Conservation (phyloP, 129 eudicot species). For the Logfia minima region DNA sequence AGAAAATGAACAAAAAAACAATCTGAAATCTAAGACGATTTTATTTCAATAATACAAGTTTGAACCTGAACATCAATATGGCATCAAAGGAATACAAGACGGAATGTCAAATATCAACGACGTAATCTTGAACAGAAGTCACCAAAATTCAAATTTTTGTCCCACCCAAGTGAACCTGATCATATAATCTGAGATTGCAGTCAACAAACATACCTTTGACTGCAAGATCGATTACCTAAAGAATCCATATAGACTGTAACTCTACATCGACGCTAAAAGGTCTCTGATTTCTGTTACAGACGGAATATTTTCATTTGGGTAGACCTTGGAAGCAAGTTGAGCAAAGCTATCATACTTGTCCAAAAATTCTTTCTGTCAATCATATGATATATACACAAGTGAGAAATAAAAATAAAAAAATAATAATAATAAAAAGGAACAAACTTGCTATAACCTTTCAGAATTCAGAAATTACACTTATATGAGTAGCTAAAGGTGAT, state of each 20-base stretch:
- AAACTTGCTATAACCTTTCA: not conserved
- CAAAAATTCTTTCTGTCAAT: slow-evolving; percentile 77
- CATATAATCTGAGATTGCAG: not conserved
- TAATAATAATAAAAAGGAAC: no score
- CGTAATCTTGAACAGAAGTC: slow-evolving; percentile 8
- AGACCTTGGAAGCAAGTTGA: slow-evolving; percentile 68
- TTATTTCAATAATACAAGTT: not conserved
- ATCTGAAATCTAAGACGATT: not conserved
- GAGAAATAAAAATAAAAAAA: not conserved
- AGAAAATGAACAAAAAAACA: not conserved
- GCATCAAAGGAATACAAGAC: not conserved
- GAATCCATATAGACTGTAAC: slow-evolving; percentile 13
- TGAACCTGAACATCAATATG: not conserved
- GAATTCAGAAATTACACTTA: not conserved
- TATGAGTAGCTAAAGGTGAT: slow-evolving; percentile 1
- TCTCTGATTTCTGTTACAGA: slow-evolving; percentile 70
- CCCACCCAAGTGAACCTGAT: not conserved
- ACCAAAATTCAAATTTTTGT: not conserved
- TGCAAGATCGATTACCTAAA: slow-evolving; percentile 11
- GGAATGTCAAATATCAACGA: not conserved
- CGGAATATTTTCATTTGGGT: slow-evolving; percentile 68
- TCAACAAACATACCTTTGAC: slow-evolving; percentile 19
- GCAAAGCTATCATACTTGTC: slow-evolving; percentile 82
- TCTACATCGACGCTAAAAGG: slow-evolving; percentile 73
- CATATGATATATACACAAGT: not conserved